Evolutionary conservation across 1,139 yeast species (phyloP).

Genomic region (Entelexis sorbosivorans): DNA sequence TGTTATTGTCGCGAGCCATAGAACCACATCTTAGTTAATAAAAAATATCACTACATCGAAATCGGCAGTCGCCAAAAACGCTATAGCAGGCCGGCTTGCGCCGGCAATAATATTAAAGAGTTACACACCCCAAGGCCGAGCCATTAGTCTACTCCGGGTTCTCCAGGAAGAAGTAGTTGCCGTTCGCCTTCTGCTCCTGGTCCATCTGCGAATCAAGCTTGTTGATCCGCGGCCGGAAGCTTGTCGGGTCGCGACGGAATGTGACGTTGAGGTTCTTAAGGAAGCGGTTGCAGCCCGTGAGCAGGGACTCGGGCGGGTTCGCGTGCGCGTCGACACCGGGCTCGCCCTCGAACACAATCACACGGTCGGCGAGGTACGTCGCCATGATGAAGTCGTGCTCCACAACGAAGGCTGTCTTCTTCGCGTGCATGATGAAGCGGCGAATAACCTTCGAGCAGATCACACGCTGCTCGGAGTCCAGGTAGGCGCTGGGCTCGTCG

Average conservation of each 20-base stretch:
- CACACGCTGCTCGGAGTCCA: slow-evolving; percentile 99
- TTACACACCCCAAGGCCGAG: neutral
- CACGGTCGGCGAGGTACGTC: slow-evolving; percentile 95
- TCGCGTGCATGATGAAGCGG: slow-evolving; percentile 88
- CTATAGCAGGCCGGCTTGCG: neutral
- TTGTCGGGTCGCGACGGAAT: slow-evolving; percentile 96
- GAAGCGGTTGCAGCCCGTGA: slow-evolving; percentile 95
- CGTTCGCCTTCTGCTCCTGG: slow-evolving; percentile 82
- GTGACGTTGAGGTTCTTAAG: slow-evolving; percentile 95
- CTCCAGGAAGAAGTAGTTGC: slow-evolving; percentile 94
- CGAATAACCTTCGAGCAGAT: slow-evolving; percentile 96
- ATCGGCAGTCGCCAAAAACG: neutral
- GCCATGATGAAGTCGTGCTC: slow-evolving; percentile 99
- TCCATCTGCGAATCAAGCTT: slow-evolving; percentile 97
- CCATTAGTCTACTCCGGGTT: slow-evolving; percentile 22
- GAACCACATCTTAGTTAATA: no score
- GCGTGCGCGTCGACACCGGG: slow-evolving; percentile 82
- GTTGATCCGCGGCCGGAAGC: slow-evolving; percentile 96
- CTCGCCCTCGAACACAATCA: slow-evolving; percentile 91
- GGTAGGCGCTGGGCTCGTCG: slow-evolving; percentile 97
- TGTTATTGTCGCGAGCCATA: no score
- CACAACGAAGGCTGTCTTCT: slow-evolving; percentile 94
- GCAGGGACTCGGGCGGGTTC: slow-evolving; percentile 75
- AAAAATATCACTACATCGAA: neutral
- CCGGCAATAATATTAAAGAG: slow-evolving; percentile 1